Base-by-base conservation (phyloP, 2,329 filamentous ascomycete genomes). In the Hyphodiscus sp. region DNA sequence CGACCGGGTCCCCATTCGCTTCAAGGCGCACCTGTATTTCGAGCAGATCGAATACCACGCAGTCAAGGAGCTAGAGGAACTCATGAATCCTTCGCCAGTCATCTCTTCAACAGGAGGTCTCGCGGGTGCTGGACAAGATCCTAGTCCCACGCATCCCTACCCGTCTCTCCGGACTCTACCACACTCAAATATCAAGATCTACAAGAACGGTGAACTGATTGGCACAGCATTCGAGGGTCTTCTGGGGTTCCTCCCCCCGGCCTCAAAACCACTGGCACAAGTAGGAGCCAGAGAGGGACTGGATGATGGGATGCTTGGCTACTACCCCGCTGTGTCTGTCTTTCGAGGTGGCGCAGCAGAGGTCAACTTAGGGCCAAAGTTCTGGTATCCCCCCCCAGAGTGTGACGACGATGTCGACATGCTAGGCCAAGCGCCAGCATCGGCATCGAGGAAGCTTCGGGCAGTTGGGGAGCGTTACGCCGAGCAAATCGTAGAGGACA, bases 291-390 rank as follows among this genome's bases (percentile, higher is more conserved):
- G 94, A 48, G 87, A 94, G 57, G 90, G 90, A 26, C 83, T 95
- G 57, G 94, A 99, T 66, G 94, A 99, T 66, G 94, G 92, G 38
- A 88, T 94, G 78, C 80, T 96, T 1, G 95, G 94, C 11, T 99
- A 99, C 72, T 96, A 95, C 66, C 94, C 94, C 1, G 89, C 91
- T 20, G 83, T 99, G 19, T 94, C 91, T 63, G 87, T 94, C 20
- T 97, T 96, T 72, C 85, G 88, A 45, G 92, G 91, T 50, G 94
- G 92, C 20, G 87, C 91, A 1, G 91, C 88, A 16, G 89, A 97
- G 69, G 86, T 92, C 63, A 96, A 96, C 70, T 96, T 99, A 67
- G 92, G 94, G 1, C 91, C 90, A 0, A 79, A 94, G 30, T 97
- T 96, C 74, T 96, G 91, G 91, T 87, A 77, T 67, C 89, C 91